Percentiles rank a stretch among this genome's conserved stretches.
Evolutionary conservation across 257 asterid species (phyloP).

Genomic region (Solanum commersonii): DNA sequence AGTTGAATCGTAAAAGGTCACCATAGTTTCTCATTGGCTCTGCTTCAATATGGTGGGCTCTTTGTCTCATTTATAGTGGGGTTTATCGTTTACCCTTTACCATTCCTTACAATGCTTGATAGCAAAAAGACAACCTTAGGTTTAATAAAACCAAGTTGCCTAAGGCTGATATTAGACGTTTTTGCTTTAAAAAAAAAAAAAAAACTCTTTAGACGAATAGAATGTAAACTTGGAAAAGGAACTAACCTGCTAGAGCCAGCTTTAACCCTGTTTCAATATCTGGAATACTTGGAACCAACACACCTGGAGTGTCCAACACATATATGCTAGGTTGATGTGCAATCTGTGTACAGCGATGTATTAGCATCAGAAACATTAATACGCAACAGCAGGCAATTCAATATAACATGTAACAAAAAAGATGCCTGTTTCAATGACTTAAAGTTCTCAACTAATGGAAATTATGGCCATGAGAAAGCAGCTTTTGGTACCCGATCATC

Average conservation of each 20-base stretch:
- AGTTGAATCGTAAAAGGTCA: neutral
- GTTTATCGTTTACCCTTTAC: neutral
- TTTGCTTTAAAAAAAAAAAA: neutral
- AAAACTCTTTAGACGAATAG: neutral
- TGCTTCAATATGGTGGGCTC: neutral
- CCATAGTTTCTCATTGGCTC: neutral
- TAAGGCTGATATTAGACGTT: neutral
- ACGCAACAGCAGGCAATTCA: neutral
- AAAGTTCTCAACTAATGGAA: neutral
- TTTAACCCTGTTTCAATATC: constrained; percentile 81
- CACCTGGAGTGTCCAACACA: constrained; percentile 92
- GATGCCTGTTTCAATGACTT: neutral
- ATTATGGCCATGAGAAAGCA: neutral
- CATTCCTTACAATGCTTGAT: neutral
- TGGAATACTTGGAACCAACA: constrained; percentile 82
- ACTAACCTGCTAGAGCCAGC: constrained; percentile 84
- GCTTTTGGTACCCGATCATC: neutral
- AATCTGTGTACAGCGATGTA: constrained; percentile 32
- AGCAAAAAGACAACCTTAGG: neutral
- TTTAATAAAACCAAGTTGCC: neutral
- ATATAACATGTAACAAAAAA: neutral
- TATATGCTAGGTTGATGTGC: constrained; percentile 92
- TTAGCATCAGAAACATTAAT: neutral
- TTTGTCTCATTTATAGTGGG: neutral
- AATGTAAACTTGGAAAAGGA: neutral